phyloP scores from a whole-genome alignment of 2,329 filamentous ascomycete genomes.

The Diaporthe capsici region DNA sequence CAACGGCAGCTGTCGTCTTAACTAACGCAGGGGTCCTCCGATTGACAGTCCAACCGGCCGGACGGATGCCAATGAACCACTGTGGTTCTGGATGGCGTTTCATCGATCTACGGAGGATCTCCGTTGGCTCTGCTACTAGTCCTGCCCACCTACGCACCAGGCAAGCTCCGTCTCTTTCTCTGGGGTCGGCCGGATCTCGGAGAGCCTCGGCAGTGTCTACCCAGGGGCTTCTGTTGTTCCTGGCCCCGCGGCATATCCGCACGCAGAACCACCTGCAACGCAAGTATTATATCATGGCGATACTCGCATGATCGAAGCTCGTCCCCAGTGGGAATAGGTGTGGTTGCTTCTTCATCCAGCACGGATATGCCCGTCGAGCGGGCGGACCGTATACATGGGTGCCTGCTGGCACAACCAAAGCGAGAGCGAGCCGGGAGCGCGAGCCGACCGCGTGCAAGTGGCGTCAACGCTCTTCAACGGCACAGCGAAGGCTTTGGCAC shows the following conservation, averaged over 20 bases:
- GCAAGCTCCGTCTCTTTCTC: not conserved
- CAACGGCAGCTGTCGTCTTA: not conserved
- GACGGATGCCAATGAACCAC: slow-evolving; percentile 13
- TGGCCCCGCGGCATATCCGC: not conserved
- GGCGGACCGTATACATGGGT: not conserved
- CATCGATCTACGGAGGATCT: slow-evolving; percentile 34
- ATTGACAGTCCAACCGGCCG: slow-evolving; percentile 24
- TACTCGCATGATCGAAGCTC: not conserved
- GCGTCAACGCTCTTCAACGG: not conserved
- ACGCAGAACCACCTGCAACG: no score
- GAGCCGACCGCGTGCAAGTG: slow-evolving; percentile 6
- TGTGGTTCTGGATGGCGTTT: slow-evolving; percentile 11
- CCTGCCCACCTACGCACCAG: not conserved
- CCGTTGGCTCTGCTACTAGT: not conserved
- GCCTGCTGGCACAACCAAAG: not conserved
- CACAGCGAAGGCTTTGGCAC: not conserved
- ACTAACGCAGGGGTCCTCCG: slow-evolving; percentile 28
- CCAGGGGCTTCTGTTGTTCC: not conserved
- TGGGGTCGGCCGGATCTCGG: slow-evolving; percentile 23
- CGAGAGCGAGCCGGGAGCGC: not conserved
- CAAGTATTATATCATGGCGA: not conserved
- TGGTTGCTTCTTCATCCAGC: not conserved
- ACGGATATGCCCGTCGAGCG: not conserved
- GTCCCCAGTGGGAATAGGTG: not conserved
- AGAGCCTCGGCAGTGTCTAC: slow-evolving; percentile 8